Evolutionary conservation across 345 rosid genomes (phyloP), one percentile per base, ranked within the genome.

Genomic region (Dipteronia sinensis): DNA sequence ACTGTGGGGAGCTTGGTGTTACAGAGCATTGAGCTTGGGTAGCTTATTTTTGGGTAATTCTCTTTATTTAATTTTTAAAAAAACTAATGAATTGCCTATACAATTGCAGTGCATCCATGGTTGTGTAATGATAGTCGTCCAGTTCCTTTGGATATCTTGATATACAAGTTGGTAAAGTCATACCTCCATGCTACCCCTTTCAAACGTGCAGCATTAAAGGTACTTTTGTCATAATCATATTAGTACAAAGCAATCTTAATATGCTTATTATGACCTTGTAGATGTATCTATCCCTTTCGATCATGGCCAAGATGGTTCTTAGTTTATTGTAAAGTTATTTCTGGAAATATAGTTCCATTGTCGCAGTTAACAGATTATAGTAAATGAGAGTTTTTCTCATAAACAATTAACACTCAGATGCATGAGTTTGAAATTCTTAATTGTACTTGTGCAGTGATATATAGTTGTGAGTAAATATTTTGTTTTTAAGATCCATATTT

Each of bases 181-280:
- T 91, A 93, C 71, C 78, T 91, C 40, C 97, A 85, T 74, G 93
- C 92, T 2, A 84, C 95, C 67, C 93, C 97, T 79, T 86, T 91
- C 65, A 85, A 89, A 82, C 89, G 88, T 51, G 90, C 90, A 38
- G 97, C 95, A 63, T 83, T 89, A n/a, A 93, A 88, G 95, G 97
- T 92, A 85, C 9, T 4, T 0, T 31, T 56, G 38, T 55, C 17
- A 10, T 27, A 11, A 31, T 65, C 44, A 47, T 64, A 31, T 51
- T n/a, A 31, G 6, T 22, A 62, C 25, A 9, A 15, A 29, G 13
- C 19, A 47, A 3, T 17, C 19, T 34, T 72, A 40, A 12, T 22
- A 42, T 58, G 23, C 58, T 69, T 40, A 29, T 53, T 42, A 71
- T n/a, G 19, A 58, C 58, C 51, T 40, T 58, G 44, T 64, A 25